Evolutionary conservation across 441 rosid genomes (phyloP).

Genomic region (Isatis lusitanica): DNA sequence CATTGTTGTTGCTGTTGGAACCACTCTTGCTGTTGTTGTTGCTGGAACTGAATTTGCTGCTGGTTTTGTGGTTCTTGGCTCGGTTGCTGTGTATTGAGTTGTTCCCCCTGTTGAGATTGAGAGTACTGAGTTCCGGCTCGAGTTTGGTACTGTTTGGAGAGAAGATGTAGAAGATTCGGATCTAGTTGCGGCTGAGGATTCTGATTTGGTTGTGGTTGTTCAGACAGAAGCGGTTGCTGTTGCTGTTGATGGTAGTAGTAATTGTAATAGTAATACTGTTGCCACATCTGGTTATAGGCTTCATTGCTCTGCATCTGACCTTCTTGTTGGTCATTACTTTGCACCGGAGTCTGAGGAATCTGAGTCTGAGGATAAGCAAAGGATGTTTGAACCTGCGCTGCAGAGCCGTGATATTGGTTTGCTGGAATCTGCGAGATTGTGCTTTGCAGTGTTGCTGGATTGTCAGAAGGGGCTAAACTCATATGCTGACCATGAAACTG

Average conservation of each 20-base stretch:
- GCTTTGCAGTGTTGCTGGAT: constrained; percentile 40
- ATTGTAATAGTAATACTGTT: constrained; percentile 51
- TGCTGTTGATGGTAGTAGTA: constrained; percentile 67
- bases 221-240: constrained; percentile 50
- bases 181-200: constrained; percentile 43
- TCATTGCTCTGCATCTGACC: constrained; percentile 47
- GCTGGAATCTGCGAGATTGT: constrained; percentile 49
- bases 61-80: constrained; percentile 35
- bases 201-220: constrained; percentile 49
- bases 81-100: constrained; percentile 12
- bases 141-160: constrained; percentile 39
- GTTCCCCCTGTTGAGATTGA: constrained; percentile 41
- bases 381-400: constrained; percentile 42
- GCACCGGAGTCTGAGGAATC: constrained; percentile 48
- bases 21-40: constrained; percentile 39
- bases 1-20: constrained; percentile 36
- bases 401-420: constrained; percentile 42
- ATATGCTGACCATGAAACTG: constrained; percentile 44
- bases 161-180: constrained; percentile 38
- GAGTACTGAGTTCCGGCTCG: constrained; percentile 34
- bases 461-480: constrained; percentile 34
- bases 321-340: constrained; percentile 48
- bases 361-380: constrained; percentile 47
- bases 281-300: constrained; percentile 79
- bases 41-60: constrained; percentile 36